Percentiles rank a stretch among this genome's conserved stretches.
Conservation (phyloP, 1,284 basidiomycete species). For the Baeospora myosura region DNA sequence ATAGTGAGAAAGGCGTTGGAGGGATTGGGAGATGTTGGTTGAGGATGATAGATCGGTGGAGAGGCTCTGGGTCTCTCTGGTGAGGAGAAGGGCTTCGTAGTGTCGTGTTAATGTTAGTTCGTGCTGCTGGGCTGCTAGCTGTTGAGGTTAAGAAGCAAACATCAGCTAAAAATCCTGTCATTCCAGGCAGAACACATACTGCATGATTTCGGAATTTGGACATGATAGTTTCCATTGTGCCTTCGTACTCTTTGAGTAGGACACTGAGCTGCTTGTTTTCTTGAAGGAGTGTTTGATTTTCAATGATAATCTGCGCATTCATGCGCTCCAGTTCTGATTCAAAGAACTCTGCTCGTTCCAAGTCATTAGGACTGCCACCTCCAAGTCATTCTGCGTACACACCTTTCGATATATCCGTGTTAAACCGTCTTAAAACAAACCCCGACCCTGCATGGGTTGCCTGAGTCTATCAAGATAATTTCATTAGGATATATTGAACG, state of each 20-base stretch:
- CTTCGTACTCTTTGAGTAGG: slow-evolving; percentile 91
- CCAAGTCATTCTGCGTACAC: slow-evolving; percentile 16
- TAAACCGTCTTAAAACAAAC: slow-evolving; percentile 82
- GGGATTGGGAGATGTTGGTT: slow-evolving; percentile 43
- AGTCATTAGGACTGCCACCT: slow-evolving; percentile 2
- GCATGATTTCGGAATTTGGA: slow-evolving; percentile 89
- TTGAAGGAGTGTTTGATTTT: slow-evolving; percentile 87
- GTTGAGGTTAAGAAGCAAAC: background rate
- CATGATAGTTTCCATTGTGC: slow-evolving; percentile 95
- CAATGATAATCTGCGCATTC: slow-evolving; percentile 86
- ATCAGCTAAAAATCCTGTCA: too few species aligned
- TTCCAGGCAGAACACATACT: slow-evolving; percentile 62
- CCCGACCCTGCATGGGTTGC: slow-evolving; percentile 74
- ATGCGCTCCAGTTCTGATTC: slow-evolving; percentile 87
- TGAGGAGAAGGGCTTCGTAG: slow-evolving; percentile 81
- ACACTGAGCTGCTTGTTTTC: slow-evolving; percentile 91
- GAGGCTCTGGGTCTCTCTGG: slow-evolving; percentile 59
- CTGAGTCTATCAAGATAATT: slow-evolving; percentile 50
- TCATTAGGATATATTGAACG: slow-evolving; percentile 6
- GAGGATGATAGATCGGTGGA: slow-evolving; percentile 55
- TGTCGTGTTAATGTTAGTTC: slow-evolving; percentile 85
- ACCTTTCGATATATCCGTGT: slow-evolving; percentile 90
- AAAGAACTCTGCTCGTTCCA: slow-evolving; percentile 67
- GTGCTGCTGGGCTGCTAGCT: slow-evolving; percentile 87
- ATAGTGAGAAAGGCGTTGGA: slow-evolving; percentile 66